phyloP scores from a whole-genome alignment of 108 stramenopile species.

The Cyclotella atomus region DNA sequence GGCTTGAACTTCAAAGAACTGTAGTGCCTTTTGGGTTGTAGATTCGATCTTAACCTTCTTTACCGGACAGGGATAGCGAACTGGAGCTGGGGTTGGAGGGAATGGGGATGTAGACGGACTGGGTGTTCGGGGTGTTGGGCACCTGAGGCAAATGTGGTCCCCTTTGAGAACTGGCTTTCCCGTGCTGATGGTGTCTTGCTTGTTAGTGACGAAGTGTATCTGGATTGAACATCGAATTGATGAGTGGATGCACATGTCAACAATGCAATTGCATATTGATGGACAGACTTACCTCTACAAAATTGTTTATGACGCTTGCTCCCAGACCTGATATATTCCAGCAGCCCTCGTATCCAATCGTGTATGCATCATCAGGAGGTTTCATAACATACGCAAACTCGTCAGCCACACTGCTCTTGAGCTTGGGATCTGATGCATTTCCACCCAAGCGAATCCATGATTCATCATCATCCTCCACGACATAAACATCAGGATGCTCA shows the following conservation, averaged over 20 bases:
- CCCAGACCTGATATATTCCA: not conserved
- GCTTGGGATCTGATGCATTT: not conserved
- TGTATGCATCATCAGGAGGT: not conserved
- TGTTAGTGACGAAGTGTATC: not conserved
- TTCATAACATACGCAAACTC: slow-evolving; percentile 8
- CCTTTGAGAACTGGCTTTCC: slow-evolving; percentile 9
- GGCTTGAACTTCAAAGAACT: too few species aligned
- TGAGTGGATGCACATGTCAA: too few species aligned
- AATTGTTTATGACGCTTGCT: slow-evolving; percentile 4
- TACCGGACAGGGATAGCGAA: too few species aligned
- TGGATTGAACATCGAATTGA: too few species aligned
- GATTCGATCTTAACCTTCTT: too few species aligned
- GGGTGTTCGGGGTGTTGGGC: too few species aligned
- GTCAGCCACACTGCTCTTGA: not conserved
- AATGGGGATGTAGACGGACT: too few species aligned
- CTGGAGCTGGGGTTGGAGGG: too few species aligned
- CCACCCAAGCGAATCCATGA: slow-evolving; percentile 7
- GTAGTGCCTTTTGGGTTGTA: too few species aligned
- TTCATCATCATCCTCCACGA: not conserved
- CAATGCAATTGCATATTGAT: too few species aligned
- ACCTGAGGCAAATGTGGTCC: not conserved
- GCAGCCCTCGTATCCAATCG: slow-evolving; percentile 17
- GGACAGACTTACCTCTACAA: slow-evolving; percentile 17
- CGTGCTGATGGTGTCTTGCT: not conserved
- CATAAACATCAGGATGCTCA: not conserved